Percentiles rank a stretch among this genome's conserved stretches.
Evolutionary conservation across 2,329 filamentous ascomycete species (phyloP).

Genomic region (Sarocladium oryzae): DNA sequence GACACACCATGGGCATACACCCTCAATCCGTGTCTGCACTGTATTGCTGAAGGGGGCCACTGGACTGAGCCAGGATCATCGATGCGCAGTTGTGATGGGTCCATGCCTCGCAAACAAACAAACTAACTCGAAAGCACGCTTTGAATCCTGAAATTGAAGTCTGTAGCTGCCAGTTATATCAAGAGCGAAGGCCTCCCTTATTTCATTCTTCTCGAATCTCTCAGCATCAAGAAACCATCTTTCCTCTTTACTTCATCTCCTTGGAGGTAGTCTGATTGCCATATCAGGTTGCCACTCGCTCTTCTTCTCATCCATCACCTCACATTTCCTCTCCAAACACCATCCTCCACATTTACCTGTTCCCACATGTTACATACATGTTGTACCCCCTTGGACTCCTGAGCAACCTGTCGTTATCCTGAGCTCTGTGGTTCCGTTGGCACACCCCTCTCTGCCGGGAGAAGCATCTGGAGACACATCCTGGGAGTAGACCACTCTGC

Average conservation of each 20-base stretch:
- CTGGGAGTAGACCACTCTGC: neutral
- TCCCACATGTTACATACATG: neutral
- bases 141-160: neutral
- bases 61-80: neutral
- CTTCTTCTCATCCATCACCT: neutral
- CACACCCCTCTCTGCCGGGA: neutral
- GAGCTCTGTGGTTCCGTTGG: neutral
- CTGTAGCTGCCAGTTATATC: neutral
- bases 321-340: neutral
- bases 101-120: too few species aligned
- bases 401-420: neutral
- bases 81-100: neutral
- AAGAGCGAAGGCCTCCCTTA: neutral
- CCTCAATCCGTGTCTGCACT: neutral
- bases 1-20: too few species aligned
- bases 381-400: neutral
- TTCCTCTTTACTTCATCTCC: too few species aligned
- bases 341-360: neutral
- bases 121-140: slow-evolving; percentile 3
- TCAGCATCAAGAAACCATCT: too few species aligned
- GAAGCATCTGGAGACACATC: neutral
- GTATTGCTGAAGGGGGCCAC: neutral
- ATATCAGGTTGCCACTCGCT: too few species aligned
- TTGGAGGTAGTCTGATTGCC: too few species aligned
- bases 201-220: too few species aligned